phyloP scores from a whole-genome alignment of 1,284 basidiomycete species.

The Rhodotorula sp. region DNA sequence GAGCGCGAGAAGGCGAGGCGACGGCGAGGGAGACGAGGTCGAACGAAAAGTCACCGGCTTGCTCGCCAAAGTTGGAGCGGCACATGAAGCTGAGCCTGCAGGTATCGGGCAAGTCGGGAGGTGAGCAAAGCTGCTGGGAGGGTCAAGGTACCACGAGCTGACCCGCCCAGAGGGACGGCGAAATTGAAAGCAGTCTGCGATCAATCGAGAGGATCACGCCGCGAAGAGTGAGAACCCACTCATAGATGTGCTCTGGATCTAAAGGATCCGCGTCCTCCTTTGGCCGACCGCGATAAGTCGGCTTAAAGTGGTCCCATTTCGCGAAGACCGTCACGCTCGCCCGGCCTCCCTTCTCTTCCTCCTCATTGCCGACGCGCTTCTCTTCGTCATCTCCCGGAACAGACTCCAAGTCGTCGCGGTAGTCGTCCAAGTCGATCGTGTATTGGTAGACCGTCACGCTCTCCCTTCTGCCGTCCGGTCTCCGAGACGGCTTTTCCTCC shows the following conservation, averaged over 20 bases:
- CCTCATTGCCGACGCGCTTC: not conserved
- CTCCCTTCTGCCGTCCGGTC: slow-evolving; percentile 50
- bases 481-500: slow-evolving; percentile 45
- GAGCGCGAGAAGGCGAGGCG: not conserved
- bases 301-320: slow-evolving; percentile 51
- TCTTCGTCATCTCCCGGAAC: not conserved
- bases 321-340: slow-evolving; percentile 41
- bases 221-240: slow-evolving; percentile 26
- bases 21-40: slow-evolving; percentile 42
- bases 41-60: slow-evolving; percentile 50
- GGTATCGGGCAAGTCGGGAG: too few relatives aligned
- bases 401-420: slow-evolving; percentile 43
- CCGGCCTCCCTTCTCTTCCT: slow-evolving; percentile 4
- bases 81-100: slow-evolving; percentile 50
- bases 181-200: too few relatives aligned
- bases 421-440: slow-evolving; percentile 45
- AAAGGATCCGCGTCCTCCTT: slow-evolving; percentile 45
- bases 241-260: slow-evolving; percentile 45
- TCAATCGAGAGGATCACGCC: too few relatives aligned
- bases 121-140: too few relatives aligned
- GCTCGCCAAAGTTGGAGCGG: slow-evolving; percentile 50
- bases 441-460: slow-evolving; percentile 54
- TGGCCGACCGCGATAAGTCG: slow-evolving; percentile 52
- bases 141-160: not conserved
- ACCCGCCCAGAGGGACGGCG: not conserved